Base-by-base conservation (phyloP, 108 stramenopile genomes). In the Conticribra guillardii region DNA sequence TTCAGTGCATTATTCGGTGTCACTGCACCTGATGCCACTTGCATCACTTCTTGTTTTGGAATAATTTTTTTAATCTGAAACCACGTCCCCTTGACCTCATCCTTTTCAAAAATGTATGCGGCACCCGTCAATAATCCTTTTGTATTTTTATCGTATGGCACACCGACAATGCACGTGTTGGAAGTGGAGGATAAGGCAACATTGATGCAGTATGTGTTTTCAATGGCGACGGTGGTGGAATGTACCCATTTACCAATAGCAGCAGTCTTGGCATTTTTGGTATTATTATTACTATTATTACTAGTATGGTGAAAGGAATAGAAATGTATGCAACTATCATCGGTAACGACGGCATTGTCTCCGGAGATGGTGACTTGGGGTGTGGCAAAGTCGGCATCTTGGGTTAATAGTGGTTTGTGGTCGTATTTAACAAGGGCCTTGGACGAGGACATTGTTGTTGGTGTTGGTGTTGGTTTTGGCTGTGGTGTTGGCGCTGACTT, bases 41-140 rank as follows among this genome's bases (percentile, higher is more conserved):
- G n/a, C 11, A 11, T 41, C 37, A 41, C 5, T 0, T 48, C 74
- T 9, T 68, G 53, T 50, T 76, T 76, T 14, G 74, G 74, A 16
- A 76, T 66, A 24, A 76, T 67, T 26, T 76, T 76, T 32, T 76
- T 76, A 15, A 76, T 66, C 31, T 76, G 74, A 31, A 52, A 67
- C 74, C 74, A 76, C 3, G 59, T 68, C 19, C 66, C 62, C 22
- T 63, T 76, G 19, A 67, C 47, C 26, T 16, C 23, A 21, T 76
- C 66, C 2, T 58, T 56, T 33, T 76, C 74, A 21, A 76, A 76
- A n/a, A 76, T 76, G 59, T 76, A 76, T 14, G 74, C 74, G 11
- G 66, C 59, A 14, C 74, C 74, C 4, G 67, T 76, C 31, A 76
- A 34, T 19, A 76, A 29, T 1, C 74, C 74, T 49, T 52, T 76